phyloP scores from a whole-genome alignment of 2,329 filamentous ascomycete genomes.

The Fusarium nisikadoi region DNA sequence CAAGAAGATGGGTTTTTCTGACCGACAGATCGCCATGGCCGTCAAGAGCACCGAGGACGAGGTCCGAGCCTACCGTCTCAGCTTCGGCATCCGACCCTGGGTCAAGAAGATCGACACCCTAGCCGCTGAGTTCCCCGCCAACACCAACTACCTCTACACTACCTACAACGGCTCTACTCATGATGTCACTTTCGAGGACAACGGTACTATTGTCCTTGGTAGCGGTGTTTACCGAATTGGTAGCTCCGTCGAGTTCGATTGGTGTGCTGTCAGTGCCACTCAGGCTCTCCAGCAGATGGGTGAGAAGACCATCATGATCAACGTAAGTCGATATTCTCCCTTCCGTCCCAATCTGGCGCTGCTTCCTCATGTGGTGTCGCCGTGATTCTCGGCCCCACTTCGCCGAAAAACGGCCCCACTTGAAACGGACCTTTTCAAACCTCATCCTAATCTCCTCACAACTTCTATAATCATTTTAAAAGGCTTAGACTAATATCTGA shows the following conservation, averaged over 20 bases:
- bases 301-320: slow-evolving; percentile 98
- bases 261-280: slow-evolving; percentile 94
- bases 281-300: slow-evolving; percentile 85
- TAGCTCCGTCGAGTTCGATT: slow-evolving; percentile 98
- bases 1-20: slow-evolving; percentile 98
- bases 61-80: slow-evolving; percentile 84
- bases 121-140: slow-evolving; percentile 93
- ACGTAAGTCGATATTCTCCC: slow-evolving; percentile 61
- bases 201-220: slow-evolving; percentile 88
- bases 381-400: neutral
- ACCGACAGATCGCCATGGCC: slow-evolving; percentile 90
- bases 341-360: neutral
- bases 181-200: slow-evolving; percentile 93
- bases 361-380: neutral
- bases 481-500: neutral
- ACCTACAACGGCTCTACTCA: slow-evolving; percentile 97
- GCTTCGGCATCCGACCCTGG: slow-evolving; percentile 91
- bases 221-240: slow-evolving; percentile 98
- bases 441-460: neutral
- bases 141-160: slow-evolving; percentile 96
- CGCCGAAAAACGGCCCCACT: neutral
- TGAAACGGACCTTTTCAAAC: neutral
- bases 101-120: slow-evolving; percentile 99
- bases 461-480: neutral
- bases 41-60: slow-evolving; percentile 89